Conservation (phyloP, 164 flowering plant genomes). For the Cinnamomum micranthum region DNA sequence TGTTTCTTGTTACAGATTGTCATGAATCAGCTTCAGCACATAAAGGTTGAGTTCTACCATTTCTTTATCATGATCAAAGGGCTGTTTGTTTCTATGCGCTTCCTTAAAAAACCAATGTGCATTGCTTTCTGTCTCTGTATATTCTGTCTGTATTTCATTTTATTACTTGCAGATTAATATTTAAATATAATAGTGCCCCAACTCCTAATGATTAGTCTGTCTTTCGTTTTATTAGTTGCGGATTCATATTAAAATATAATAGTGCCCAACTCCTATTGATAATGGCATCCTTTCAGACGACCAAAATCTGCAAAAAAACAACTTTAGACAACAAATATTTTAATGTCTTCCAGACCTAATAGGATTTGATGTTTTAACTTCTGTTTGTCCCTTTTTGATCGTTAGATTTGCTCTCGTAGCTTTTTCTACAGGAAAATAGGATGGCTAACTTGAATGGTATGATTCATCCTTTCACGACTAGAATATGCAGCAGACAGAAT, state of each 20-base stretch:
- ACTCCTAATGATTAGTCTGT: background rate
- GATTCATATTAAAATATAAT: background rate
- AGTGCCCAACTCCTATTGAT: background rate
- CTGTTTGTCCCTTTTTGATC: no score
- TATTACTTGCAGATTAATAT: background rate
- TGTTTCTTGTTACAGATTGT: slow-evolving; percentile 45
- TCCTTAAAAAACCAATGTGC: background rate
- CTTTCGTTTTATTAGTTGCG: background rate
- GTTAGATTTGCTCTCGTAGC: no score
- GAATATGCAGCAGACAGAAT: no score
- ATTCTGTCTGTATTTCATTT: no score
- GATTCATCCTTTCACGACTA: no score
- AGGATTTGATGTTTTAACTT: no score
- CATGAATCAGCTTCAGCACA: slow-evolving; percentile 55
- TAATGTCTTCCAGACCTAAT: no score
- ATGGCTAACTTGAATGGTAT: no score
- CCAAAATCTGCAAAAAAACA: background rate
- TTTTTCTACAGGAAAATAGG: no score
- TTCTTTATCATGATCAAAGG: background rate
- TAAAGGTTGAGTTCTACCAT: slow-evolving; percentile 48
- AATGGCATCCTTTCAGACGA: background rate
- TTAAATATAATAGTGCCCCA: background rate
- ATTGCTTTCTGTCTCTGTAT: background rate
- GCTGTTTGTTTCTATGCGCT: background rate
- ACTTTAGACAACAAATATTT: background rate